Conservation (phyloP, 1,284 basidiomycete genomes). For the Fomitopsis pinicola region DNA sequence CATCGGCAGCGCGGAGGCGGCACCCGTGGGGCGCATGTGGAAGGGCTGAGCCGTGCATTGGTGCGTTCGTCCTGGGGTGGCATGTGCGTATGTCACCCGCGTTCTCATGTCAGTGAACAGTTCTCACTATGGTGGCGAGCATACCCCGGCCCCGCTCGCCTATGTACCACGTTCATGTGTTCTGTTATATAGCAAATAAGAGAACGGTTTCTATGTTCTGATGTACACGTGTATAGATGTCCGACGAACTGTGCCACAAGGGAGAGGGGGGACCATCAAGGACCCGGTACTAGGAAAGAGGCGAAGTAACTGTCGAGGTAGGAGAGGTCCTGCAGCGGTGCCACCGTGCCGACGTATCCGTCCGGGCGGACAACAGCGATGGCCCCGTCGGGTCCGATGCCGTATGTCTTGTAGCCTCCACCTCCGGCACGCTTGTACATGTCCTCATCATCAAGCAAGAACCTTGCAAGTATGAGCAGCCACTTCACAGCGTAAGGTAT, state of each 20-base stretch:
- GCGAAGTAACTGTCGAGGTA: conserved; percentile 50
- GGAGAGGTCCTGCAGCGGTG: conserved; percentile 40
- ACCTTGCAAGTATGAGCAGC: conserved; percentile 14
- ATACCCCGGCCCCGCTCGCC: neutral
- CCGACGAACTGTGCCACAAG: neutral
- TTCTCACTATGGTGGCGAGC: neutral
- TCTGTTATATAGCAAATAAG: neutral
- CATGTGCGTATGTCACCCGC: neutral
- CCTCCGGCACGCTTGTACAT: conserved; percentile 33
- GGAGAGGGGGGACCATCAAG: neutral
- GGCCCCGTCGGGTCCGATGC: conserved; percentile 51
- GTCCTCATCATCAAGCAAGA: conserved; percentile 33
- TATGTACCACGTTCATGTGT: neutral
- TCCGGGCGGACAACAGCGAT: conserved; percentile 71
- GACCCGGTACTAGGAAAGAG: conserved; percentile 26
- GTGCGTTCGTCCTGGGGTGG: neutral
- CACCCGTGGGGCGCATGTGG: conserved; percentile 32
- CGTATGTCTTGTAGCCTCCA: conserved; percentile 43
- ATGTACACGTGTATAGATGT: neutral
- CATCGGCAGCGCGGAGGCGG: conserved; percentile 51
- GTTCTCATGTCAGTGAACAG: neutral
- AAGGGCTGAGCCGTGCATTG: conserved; percentile 18
- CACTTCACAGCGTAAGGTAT: neutral
- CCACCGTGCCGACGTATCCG: conserved; percentile 64
- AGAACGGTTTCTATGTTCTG: neutral